These are phyloP conservation scores for Fusarium compactum DNA, from an alignment of 2,329 filamentous ascomycete species.

Conservation along the genomic window DNA sequence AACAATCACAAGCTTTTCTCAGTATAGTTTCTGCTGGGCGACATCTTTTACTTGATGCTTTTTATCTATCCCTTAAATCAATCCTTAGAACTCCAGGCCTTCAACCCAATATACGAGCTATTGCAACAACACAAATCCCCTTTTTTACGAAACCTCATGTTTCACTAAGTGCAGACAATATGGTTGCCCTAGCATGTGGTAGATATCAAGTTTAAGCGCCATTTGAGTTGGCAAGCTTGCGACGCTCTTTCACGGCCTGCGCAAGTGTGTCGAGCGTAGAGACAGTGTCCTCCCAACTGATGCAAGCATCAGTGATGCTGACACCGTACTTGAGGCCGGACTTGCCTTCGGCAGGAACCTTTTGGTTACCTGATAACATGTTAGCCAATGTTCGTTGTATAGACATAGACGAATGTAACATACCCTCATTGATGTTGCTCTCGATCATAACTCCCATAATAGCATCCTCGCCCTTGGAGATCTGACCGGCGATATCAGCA, in stretches of 20 bases:
- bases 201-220: slow-evolving; percentile 21
- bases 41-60: slow-evolving; percentile 26
- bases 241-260: slow-evolving; percentile 77
- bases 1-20: slow-evolving; percentile 6
- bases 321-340: slow-evolving; percentile 90
- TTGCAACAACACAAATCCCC: slow-evolving; percentile 27
- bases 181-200: background rate
- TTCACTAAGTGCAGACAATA: slow-evolving; percentile 1
- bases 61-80: slow-evolving; percentile 44
- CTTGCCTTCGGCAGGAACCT: slow-evolving; percentile 89
- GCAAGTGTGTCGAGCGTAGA: slow-evolving; percentile 82
- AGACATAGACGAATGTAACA: slow-evolving; percentile 39
- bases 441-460: slow-evolving; percentile 99
- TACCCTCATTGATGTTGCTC: slow-evolving; percentile 94
- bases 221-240: slow-evolving; percentile 46
- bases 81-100: slow-evolving; percentile 45
- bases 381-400: slow-evolving; percentile 41
- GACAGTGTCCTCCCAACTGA: slow-evolving; percentile 92
- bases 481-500: slow-evolving; percentile 82
- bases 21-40: background rate
- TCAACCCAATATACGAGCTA: slow-evolving; percentile 33
- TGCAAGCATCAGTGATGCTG: slow-evolving; percentile 97
- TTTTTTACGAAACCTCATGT: slow-evolving; percentile 8
- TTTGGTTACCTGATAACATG: slow-evolving; percentile 75
- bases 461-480: slow-evolving; percentile 82